Percentiles rank a stretch among this genome's conserved stretches.
phyloP scores from a whole-genome alignment of 345 rosid genomes.

The Stellera chamaejasme region DNA sequence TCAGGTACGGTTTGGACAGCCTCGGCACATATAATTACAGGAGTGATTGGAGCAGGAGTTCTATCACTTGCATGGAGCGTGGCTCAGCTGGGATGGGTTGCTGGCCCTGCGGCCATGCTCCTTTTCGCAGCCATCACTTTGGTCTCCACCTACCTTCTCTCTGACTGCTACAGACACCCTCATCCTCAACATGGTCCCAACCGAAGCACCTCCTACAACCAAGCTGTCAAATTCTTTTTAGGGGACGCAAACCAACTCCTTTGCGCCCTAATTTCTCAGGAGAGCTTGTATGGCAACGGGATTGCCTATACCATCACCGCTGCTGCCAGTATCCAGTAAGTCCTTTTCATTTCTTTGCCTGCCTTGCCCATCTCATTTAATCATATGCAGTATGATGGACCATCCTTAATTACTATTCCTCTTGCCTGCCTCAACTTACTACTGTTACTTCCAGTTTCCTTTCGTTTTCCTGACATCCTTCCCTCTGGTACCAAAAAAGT shows the following conservation, averaged over 20 bases:
- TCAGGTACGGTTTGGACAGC: conserved; percentile 61
- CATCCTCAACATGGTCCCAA: conserved; percentile 40
- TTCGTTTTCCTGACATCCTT: too few species aligned
- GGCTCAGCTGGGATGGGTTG: conserved; percentile 70
- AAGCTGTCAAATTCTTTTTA: conserved; percentile 46
- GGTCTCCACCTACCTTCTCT: conserved; percentile 35
- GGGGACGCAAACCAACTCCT: conserved; percentile 28
- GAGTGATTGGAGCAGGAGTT: conserved; percentile 80
- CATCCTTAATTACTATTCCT: too few species aligned
- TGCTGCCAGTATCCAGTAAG: conserved; percentile 44
- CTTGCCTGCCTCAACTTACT: too few species aligned
- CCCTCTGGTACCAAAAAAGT: too few species aligned
- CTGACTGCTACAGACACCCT: conserved; percentile 47
- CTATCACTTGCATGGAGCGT: conserved; percentile 69
- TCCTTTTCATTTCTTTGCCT: neutral
- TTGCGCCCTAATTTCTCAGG: conserved; percentile 28
- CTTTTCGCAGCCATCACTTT: conserved; percentile 46
- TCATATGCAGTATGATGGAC: too few species aligned
- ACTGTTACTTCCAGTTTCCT: too few species aligned
- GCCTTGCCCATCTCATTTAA: too few species aligned
- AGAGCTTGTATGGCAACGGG: conserved; percentile 31
- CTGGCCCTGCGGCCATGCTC: conserved; percentile 42
- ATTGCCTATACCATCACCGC: conserved; percentile 43
- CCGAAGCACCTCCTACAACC: conserved; percentile 33
- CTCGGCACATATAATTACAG: conserved; percentile 57